A percentile compares a stretch with the other conserved stretches of the same genome.
Conservation (phyloP, 805 yeast genomes). For the Candida quercuum region DNA sequence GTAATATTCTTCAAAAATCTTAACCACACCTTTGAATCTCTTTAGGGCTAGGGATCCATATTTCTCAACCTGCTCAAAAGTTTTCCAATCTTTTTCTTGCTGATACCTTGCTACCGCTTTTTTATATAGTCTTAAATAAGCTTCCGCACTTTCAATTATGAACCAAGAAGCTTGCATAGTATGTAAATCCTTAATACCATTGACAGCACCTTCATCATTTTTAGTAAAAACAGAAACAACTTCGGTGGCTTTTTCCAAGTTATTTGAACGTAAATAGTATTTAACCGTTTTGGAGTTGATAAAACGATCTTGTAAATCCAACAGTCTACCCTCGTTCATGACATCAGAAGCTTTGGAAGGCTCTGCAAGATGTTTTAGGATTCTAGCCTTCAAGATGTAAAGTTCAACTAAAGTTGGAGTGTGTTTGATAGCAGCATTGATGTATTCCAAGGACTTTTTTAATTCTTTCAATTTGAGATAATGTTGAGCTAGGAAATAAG, state of each 20-base stretch:
- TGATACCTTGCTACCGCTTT: conserved; percentile 29
- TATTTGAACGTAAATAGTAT: conserved; percentile 72
- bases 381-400: conserved; percentile 73
- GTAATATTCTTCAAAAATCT: conserved; percentile 63
- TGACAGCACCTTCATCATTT: conserved; percentile 63
- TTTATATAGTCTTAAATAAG: conserved; percentile 60
- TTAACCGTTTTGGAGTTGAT: conserved; percentile 85
- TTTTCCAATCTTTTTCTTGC: conserved; percentile 12
- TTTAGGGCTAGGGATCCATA: conserved; percentile 73
- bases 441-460: conserved; percentile 45
- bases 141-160: conserved; percentile 76
- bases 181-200: conserved; percentile 83
- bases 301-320: conserved; percentile 88
- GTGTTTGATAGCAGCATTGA: conserved; percentile 60
- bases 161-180: conserved; percentile 92
- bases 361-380: conserved; percentile 68
- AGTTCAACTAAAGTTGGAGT: conserved; percentile 86
- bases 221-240: conserved; percentile 77
- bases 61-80: conserved; percentile 34
- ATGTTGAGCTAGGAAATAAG: conserved; percentile 77
- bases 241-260: conserved; percentile 68
- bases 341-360: conserved; percentile 53
- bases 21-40: conserved; percentile 61
- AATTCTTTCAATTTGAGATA: conserved; percentile 51
- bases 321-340: conserved; percentile 64